A percentile compares a stretch with the other conserved stretches of the same genome.
Evolutionary conservation across 768 basidiomycete species (phyloP).

Genomic region (Lentinula sp.): DNA sequence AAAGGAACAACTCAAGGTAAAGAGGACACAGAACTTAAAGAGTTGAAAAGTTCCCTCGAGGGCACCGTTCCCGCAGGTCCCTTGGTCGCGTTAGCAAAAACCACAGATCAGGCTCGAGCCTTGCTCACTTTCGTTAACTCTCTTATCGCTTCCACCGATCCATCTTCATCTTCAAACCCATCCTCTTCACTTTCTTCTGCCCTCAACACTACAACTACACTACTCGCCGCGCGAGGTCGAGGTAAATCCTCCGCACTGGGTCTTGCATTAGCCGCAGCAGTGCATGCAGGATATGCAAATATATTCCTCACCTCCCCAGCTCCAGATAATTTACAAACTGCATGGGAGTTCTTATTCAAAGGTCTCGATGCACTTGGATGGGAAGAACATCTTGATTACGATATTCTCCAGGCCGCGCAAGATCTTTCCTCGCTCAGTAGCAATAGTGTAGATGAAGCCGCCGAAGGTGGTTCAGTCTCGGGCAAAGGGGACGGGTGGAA

Average conservation of each 20-base stretch:
- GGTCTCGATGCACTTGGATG: constrained; percentile 92
- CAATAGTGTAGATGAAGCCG: background rate
- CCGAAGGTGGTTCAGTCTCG: background rate
- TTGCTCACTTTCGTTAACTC: constrained; percentile 93
- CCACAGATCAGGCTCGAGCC: constrained; percentile 91
- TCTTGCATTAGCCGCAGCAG: constrained; percentile 85
- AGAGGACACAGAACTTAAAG: constrained; percentile 61
- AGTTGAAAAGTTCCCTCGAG: constrained; percentile 56
- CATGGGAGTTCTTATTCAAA: constrained; percentile 98
- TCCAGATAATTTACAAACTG: constrained; percentile 94
- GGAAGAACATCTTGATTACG: constrained; percentile 97
- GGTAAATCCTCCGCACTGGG: constrained; percentile 98
- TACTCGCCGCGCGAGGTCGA: constrained; percentile 91
- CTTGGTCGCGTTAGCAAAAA: constrained; percentile 85
- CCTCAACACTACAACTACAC: constrained; percentile 72
- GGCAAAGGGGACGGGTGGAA: background rate
- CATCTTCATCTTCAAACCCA: background rate
- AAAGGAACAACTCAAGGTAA: constrained; percentile 29
- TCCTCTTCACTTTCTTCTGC: constrained; percentile 1
- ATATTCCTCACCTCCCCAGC: constrained; percentile 97
- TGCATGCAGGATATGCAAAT: constrained; percentile 93
- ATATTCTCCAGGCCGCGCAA: constrained; percentile 92
- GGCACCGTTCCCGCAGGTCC: constrained; percentile 87
- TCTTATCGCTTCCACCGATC: constrained; percentile 42
- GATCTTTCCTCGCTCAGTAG: constrained; percentile 39